Evolutionary conservation across 129 eudicot species (phyloP).

Genomic region (Chrysanthemum seticuspe): DNA sequence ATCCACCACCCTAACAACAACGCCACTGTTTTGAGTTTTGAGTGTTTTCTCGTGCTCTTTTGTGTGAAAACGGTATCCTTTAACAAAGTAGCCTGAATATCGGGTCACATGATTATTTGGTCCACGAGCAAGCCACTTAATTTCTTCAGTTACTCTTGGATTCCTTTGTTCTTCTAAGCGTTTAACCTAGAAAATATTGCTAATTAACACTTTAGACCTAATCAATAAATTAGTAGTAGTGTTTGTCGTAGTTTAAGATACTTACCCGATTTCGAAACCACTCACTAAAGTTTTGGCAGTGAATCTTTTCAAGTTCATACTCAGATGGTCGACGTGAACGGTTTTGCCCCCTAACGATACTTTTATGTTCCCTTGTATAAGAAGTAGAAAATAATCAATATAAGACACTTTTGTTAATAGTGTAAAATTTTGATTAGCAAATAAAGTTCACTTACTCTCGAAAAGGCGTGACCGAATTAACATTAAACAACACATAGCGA

Average conservation of each 20-base stretch:
- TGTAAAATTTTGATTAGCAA: background rate
- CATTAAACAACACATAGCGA: background rate
- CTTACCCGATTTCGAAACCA: background rate
- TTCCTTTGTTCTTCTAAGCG: conserved; percentile 1
- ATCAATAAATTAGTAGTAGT: background rate
- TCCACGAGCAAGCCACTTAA: conserved; percentile 18
- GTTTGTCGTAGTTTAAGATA: background rate
- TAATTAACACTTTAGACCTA: background rate
- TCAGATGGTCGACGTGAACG: background rate
- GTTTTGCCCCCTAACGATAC: background rate
- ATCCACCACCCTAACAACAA: conserved; percentile 11
- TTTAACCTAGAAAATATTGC: background rate
- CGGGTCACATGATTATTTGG: background rate
- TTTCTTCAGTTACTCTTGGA: background rate
- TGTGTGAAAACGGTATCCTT: conserved; percentile 3
- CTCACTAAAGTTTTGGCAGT: background rate
- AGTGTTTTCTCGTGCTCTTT: background rate
- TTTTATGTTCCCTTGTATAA: background rate
- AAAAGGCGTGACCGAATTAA: background rate
- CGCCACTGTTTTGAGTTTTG: conserved; percentile 7
- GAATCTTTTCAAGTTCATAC: background rate
- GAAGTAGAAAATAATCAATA: no score
- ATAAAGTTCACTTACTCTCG: background rate
- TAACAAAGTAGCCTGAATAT: conserved; percentile 2
- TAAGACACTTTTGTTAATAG: no score